phyloP scores from a whole-genome alignment of 495 filamentous ascomycete genomes.

The Annulohypoxylon bovei region DNA sequence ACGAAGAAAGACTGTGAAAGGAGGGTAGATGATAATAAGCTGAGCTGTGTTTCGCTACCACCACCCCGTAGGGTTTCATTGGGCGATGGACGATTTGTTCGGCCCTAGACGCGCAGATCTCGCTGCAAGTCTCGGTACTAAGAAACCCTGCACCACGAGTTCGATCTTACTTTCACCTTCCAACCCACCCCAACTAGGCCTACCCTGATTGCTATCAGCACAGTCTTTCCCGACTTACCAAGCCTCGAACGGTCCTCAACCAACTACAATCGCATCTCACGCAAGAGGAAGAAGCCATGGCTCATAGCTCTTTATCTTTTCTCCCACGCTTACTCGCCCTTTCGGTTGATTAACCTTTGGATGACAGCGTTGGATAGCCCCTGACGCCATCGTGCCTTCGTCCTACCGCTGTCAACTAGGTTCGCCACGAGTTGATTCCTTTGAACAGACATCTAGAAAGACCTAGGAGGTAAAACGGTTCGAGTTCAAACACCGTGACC shows the following conservation, averaged over 20 bases:
- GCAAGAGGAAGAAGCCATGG: not conserved
- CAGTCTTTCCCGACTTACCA: slow-evolving; percentile 21
- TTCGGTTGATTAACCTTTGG: slow-evolving; percentile 26
- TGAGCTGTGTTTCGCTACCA: slow-evolving; percentile 8
- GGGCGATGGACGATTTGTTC: slow-evolving; percentile 4
- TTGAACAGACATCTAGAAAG: slow-evolving; percentile 3
- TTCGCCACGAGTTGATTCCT: slow-evolving; percentile 4
- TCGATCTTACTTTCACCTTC: slow-evolving; percentile 33
- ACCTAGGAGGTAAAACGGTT: slow-evolving; percentile 8
- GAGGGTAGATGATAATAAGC: not conserved
- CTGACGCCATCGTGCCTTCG: slow-evolving; percentile 39
- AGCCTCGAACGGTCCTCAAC: slow-evolving; percentile 34
- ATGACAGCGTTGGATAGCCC: slow-evolving; percentile 32
- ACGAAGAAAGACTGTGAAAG: not conserved
- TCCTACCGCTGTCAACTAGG: slow-evolving; percentile 28
- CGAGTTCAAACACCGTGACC: not conserved
- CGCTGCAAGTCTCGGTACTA: slow-evolving; percentile 44
- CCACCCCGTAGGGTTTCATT: slow-evolving; percentile 24
- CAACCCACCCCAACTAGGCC: not conserved
- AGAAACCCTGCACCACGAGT: slow-evolving; percentile 40
- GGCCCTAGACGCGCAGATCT: slow-evolving; percentile 42
- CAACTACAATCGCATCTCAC: slow-evolving; percentile 19
- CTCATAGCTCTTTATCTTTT: slow-evolving; percentile 12
- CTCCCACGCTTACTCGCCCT: slow-evolving; percentile 9
- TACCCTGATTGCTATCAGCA: slow-evolving; percentile 20